These are phyloP conservation scores for Populus simonii DNA, from an alignment of 345 rosid genomes.

Conservation along the genomic window DNA sequence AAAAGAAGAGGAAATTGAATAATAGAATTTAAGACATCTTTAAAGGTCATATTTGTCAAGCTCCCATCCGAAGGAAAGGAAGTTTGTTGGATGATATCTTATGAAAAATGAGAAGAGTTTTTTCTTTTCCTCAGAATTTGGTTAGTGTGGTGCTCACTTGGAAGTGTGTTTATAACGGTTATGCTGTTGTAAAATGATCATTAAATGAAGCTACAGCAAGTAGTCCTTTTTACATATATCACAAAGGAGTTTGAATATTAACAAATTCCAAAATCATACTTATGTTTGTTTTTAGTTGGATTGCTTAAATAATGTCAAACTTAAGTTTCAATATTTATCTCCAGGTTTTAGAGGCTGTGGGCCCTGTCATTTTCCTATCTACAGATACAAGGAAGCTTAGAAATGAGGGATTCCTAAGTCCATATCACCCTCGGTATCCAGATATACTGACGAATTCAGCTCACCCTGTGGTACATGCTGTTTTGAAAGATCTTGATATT, in stretches of 20 bases:
- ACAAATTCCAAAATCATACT: neutral
- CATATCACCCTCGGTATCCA: conserved; percentile 96
- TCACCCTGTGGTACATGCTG: conserved; percentile 79
- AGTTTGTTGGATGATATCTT: neutral
- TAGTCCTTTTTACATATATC: neutral
- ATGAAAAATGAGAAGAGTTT: neutral
- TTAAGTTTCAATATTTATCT: conserved; percentile 21
- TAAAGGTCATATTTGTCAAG: neutral
- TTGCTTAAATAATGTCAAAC: neutral
- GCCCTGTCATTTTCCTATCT: conserved; percentile 89
- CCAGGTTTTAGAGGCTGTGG: conserved; percentile 98
- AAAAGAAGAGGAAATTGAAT: neutral
- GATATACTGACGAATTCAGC: conserved; percentile 98
- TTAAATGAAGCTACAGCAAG: neutral
- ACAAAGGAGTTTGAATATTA: neutral
- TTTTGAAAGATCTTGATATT: conserved; percentile 1
- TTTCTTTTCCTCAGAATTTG: neutral
- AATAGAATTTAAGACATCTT: neutral
- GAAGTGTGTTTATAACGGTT: neutral
- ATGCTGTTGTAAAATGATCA: neutral
- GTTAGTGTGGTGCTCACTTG: neutral
- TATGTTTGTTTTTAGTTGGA: conserved; percentile 1
- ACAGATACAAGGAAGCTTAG: conserved; percentile 95
- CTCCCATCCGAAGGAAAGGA: neutral
- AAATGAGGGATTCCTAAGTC: conserved; percentile 95